Percentiles rank a stretch among this genome's conserved stretches.
These are phyloP conservation scores for Microdochium bolleyi DNA, from an alignment of 2,329 filamentous ascomycete species.

Conservation along the genomic window DNA sequence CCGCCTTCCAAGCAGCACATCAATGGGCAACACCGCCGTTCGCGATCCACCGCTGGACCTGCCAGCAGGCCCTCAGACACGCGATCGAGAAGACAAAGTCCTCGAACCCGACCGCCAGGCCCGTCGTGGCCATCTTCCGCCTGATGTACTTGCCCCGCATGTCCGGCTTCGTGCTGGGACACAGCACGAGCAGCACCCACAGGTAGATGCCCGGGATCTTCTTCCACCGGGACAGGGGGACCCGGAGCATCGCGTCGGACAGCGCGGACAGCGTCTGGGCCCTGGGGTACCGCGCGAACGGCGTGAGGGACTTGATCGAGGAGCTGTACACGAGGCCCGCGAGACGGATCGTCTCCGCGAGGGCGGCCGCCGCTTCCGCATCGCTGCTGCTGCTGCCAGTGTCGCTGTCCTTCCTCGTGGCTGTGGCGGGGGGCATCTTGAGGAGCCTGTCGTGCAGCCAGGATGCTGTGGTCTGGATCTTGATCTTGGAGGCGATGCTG, in stretches of 20 bases:
- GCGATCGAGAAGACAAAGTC: slow-evolving; percentile 16
- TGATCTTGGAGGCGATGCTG: slow-evolving; percentile 1
- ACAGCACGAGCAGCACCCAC: slow-evolving; percentile 18
- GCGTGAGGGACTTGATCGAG: slow-evolving; percentile 13
- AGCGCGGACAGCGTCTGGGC: slow-evolving; percentile 8
- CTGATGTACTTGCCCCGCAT: slow-evolving; percentile 18
- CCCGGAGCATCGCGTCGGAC: slow-evolving; percentile 13
- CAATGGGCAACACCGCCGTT: not conserved
- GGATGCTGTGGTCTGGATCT: slow-evolving; percentile 12
- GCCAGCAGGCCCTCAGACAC: slow-evolving; percentile 16
- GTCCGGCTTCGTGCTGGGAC: slow-evolving; percentile 13
- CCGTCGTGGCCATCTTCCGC: slow-evolving; percentile 17
- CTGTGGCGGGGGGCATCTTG: not conserved
- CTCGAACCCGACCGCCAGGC: slow-evolving; percentile 16
- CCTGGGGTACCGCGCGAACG: slow-evolving; percentile 15
- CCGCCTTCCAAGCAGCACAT: not conserved
- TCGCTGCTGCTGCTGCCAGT: not conserved
- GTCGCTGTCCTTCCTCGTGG: not conserved
- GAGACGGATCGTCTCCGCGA: slow-evolving; percentile 14
- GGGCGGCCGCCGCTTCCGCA: slow-evolving; percentile 5
- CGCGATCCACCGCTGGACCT: slow-evolving; percentile 18
- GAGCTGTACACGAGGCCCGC: slow-evolving; percentile 16
- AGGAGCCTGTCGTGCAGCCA: slow-evolving; percentile 13
- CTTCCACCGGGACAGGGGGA: slow-evolving; percentile 19
- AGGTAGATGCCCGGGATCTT: slow-evolving; percentile 19